Evolutionary conservation across 176 grass and related monocot species (phyloP), one percentile per base, ranked within the genome.

Genomic region (Stipa capillata): DNA sequence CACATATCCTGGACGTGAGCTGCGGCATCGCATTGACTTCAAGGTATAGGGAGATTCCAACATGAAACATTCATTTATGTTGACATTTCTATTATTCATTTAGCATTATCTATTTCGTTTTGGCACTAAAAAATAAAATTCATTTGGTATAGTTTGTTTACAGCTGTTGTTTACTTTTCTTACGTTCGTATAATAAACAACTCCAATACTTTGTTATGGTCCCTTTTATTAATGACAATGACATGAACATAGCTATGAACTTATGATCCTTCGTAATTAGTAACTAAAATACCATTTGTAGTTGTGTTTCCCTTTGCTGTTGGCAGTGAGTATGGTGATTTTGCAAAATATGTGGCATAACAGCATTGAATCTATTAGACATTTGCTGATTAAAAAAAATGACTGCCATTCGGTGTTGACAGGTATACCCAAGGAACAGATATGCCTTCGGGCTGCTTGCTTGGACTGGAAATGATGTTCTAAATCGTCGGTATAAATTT

Each of bases 381-480:
- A 52, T 52, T 51, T 47, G 18, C 13, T 63, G 44, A 76, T 69
- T n/a, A n/a, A 25, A 63, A 60, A 0, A 52, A 24, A n/a, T n/a
- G n/a, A n/a, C n/a, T n/a, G n/a, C n/a, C n/a, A n/a, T n/a, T n/a
- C n/a, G n/a, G n/a, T n/a, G 36, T 55, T 67, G 3, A 44, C 80
- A 97, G 92, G 92, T 97, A 40, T 97, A 92, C 76, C 92, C 95
- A 65, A 89, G 83, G 77, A 87, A 90, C 62, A 92, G 87, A 73
- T 90, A 92, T 86, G 92, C 95, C 49, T 97, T 64, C 49, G 95
- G 95, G 32, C 65, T 97, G 47, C 81, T 97, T 84, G 80, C 80
- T 47, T 97, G 95, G 95, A 97, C 95, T 18, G 95, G 95, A 74
- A 97, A 97, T 78, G 95, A 97, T 89, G 95, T 98, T 33, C 81